Conservation (phyloP, 2,329 filamentous ascomycete genomes). For the Pestalotiopsis sp. region DNA sequence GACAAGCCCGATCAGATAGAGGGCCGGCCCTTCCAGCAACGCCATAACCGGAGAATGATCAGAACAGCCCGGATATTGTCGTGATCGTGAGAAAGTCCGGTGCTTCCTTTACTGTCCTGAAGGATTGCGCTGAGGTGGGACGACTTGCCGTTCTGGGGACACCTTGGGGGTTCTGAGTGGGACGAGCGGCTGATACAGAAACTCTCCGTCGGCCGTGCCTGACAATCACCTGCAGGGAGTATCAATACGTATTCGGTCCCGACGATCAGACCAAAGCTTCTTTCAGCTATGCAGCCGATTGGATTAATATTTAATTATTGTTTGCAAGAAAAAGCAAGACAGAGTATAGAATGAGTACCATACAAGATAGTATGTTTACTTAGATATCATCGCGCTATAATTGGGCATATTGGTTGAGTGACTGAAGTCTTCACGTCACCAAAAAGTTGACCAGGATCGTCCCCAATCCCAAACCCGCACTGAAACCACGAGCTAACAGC, state of each 20-base stretch:
- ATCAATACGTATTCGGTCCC: too few species aligned
- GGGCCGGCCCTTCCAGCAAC: slow-evolving; percentile 21
- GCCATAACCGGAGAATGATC: slow-evolving; percentile 17
- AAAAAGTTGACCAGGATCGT: background rate
- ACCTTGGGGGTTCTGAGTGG: background rate
- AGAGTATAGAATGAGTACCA: too few species aligned
- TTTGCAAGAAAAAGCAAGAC: too few species aligned
- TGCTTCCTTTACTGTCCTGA: background rate
- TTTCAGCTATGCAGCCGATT: too few species aligned
- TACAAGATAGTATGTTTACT: background rate
- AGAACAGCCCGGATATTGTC: background rate
- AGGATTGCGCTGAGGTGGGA: background rate
- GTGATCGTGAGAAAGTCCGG: background rate
- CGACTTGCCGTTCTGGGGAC: background rate
- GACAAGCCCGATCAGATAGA: slow-evolving; percentile 21
- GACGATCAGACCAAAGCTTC: too few species aligned
- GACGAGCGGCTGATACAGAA: background rate
- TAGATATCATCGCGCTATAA: background rate
- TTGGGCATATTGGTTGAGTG: background rate
- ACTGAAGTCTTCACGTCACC: background rate
- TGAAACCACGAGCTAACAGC: background rate
- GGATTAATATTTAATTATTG: too few species aligned
- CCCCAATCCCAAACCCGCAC: background rate
- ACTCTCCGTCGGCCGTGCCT: background rate
- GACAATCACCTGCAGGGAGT: background rate